phyloP scores from a whole-genome alignment of 352 stramenopile genomes.

The Plasmopara viticola region DNA sequence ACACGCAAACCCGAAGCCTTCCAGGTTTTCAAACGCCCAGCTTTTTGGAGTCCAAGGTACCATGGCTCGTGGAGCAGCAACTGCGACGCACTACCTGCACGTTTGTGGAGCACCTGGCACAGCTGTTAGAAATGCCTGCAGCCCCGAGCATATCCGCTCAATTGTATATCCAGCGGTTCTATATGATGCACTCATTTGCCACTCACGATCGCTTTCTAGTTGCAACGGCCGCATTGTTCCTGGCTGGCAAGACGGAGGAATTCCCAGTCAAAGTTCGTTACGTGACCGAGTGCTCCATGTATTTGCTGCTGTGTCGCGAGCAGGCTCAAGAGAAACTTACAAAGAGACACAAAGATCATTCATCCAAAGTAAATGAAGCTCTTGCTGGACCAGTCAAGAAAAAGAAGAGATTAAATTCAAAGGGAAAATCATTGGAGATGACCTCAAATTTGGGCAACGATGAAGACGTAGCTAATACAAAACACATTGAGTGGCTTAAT shows the following conservation, averaged over 20 bases:
- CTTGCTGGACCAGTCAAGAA: slow-evolving; percentile 14
- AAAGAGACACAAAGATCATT: slow-evolving; percentile 12
- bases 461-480: slow-evolving; percentile 45
- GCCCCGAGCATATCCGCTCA: slow-evolving; percentile 49
- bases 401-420: slow-evolving; percentile 24
- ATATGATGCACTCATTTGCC: slow-evolving; percentile 71
- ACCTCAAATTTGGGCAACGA: slow-evolving; percentile 45
- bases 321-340: slow-evolving; percentile 30
- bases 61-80: slow-evolving; percentile 54
- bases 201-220: slow-evolving; percentile 77
- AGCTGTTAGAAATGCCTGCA: slow-evolving; percentile 54
- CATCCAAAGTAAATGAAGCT: slow-evolving; percentile 12
- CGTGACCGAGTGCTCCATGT: slow-evolving; percentile 71
- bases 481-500: slow-evolving; percentile 61
- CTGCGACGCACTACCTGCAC: slow-evolving; percentile 56
- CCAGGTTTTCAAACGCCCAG: slow-evolving; percentile 42
- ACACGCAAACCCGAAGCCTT: neutral
- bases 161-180: slow-evolving; percentile 73
- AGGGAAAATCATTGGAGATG: slow-evolving; percentile 43
- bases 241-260: slow-evolving; percentile 70
- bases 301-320: slow-evolving; percentile 42
- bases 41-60: slow-evolving; percentile 32
- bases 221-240: slow-evolving; percentile 65
- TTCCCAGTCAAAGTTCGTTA: slow-evolving; percentile 74
- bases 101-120: slow-evolving; percentile 62